A percentile compares a stretch with the other conserved stretches of the same genome.
These are phyloP conservation scores for Leccinum barrowsii DNA, from an alignment of 768 basidiomycete species.

Conservation along the genomic window DNA sequence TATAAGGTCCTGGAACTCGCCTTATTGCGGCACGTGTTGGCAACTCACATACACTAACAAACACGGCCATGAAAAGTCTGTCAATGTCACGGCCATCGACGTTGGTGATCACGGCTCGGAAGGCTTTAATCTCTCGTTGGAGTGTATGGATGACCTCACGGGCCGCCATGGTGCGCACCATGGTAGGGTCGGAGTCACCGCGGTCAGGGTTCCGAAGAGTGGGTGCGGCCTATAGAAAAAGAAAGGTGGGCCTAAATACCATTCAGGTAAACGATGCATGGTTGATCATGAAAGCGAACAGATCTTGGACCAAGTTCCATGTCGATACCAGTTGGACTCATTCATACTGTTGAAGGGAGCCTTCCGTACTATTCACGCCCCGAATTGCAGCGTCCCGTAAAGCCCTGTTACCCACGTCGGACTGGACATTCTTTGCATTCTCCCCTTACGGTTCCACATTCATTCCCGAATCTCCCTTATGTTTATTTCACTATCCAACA, in stretches of 20 bases:
- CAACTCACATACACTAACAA: conserved; percentile 42
- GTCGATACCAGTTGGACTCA: background rate
- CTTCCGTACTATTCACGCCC: no score
- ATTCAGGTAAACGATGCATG: background rate
- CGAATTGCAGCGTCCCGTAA: no score
- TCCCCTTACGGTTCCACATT: background rate
- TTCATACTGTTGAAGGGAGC: no score
- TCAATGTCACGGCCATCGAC: conserved; percentile 54
- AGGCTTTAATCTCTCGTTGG: conserved; percentile 36
- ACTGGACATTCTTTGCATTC: background rate
- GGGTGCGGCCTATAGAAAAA: conserved; percentile 12
- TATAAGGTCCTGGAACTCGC: conserved; percentile 49
- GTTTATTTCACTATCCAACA: background rate
- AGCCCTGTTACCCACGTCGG: background rate
- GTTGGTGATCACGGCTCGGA: conserved; percentile 26
- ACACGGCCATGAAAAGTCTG: conserved; percentile 29
- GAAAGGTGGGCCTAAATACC: background rate
- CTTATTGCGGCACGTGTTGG: conserved; percentile 61
- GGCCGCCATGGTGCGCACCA: conserved; percentile 20
- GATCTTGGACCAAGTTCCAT: background rate
- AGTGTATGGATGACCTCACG: conserved; percentile 37
- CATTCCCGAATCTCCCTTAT: background rate
- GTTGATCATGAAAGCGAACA: background rate
- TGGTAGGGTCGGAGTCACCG: conserved; percentile 26
- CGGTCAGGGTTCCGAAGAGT: conserved; percentile 12